Percentiles rank a stretch among this genome's conserved stretches.
These are phyloP conservation scores for Cyclostephanos invisitatus DNA, from an alignment of 108 stramenopile species.

Conservation along the genomic window DNA sequence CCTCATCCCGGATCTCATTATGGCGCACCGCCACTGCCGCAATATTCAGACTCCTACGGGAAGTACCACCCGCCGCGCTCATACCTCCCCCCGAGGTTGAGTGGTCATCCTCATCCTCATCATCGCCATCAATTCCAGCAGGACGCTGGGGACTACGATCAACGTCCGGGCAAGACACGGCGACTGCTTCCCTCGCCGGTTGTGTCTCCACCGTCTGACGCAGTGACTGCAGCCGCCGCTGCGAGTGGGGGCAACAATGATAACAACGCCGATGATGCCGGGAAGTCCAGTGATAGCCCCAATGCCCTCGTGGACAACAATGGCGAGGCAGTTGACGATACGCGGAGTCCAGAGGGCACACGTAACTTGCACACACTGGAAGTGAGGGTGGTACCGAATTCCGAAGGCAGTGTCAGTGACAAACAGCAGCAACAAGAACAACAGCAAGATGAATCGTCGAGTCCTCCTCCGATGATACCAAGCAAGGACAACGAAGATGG, in stretches of 20 bases:
- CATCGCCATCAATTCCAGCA: not conserved
- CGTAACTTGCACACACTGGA: conserved; percentile 39
- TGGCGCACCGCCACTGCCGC: conserved; percentile 10
- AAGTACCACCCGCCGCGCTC: conserved; percentile 16
- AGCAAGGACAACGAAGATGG: not conserved
- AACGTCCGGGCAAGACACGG: conserved; percentile 2
- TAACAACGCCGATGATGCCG: not conserved
- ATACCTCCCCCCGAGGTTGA: conserved; percentile 14
- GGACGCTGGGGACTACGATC: conserved; percentile 1
- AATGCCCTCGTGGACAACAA: conserved; percentile 11
- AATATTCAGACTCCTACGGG: conserved; percentile 5
- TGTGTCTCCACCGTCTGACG: not conserved
- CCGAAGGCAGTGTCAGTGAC: not conserved
- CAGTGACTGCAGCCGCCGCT: not conserved
- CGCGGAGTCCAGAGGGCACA: conserved; percentile 46
- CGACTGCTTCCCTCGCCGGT: not conserved
- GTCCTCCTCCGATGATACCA: not conserved
- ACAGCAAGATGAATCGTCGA: not conserved
- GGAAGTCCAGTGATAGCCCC: not conserved
- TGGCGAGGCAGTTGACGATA: conserved; percentile 19
- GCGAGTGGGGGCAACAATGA: not conserved
- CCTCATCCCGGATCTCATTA: not conserved
- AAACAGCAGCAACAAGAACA: not conserved
- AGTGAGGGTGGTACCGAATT: conserved; percentile 22
- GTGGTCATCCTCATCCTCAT: conserved; percentile 7